Conservation (phyloP, 768 basidiomycete species). For the Phlegmacium glaucopus region DNA sequence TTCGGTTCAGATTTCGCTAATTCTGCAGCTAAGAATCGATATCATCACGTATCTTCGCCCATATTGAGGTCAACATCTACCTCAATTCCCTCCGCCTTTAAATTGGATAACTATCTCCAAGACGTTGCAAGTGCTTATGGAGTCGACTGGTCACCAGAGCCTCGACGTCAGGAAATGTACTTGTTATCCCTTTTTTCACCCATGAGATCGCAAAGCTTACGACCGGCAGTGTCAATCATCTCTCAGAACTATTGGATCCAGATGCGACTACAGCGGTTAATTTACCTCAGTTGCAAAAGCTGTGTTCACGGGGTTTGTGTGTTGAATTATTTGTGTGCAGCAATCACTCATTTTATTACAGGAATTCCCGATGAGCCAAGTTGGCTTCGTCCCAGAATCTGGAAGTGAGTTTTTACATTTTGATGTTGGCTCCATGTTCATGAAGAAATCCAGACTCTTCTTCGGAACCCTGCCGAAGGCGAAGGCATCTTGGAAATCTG, state of each 20-base stretch:
- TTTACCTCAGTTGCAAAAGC: constrained; percentile 46
- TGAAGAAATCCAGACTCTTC: constrained; percentile 42
- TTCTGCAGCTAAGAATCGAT: constrained; percentile 47
- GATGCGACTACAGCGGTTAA: constrained; percentile 49
- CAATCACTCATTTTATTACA: constrained; percentile 22
- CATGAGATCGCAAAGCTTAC: constrained; percentile 2
- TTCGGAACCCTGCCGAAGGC: constrained; percentile 57
- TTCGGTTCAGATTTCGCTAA: constrained; percentile 56
- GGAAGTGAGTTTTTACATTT: constrained; percentile 54
- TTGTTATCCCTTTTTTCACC: constrained; percentile 18
- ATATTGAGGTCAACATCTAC: constrained; percentile 50
- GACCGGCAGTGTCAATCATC: constrained; percentile 41
- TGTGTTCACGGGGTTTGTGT: constrained; percentile 59
- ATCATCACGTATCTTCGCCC: constrained; percentile 52
- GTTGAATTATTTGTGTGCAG: constrained; percentile 3
- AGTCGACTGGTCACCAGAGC: constrained; percentile 62
- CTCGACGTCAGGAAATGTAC: constrained; percentile 59
- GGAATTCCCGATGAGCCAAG: constrained; percentile 72
- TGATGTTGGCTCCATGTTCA: neutral
- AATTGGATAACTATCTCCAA: constrained; percentile 53
- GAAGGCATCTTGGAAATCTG: constrained; percentile 58
- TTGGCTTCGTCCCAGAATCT: constrained; percentile 74
- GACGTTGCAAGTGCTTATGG: constrained; percentile 50
- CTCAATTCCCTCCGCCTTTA: constrained; percentile 51
- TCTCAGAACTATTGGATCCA: constrained; percentile 62